These are phyloP conservation scores for Aspergillus fischeri DNA, from an alignment of 2,329 filamentous ascomycete genomes.

Conservation along the genomic window DNA sequence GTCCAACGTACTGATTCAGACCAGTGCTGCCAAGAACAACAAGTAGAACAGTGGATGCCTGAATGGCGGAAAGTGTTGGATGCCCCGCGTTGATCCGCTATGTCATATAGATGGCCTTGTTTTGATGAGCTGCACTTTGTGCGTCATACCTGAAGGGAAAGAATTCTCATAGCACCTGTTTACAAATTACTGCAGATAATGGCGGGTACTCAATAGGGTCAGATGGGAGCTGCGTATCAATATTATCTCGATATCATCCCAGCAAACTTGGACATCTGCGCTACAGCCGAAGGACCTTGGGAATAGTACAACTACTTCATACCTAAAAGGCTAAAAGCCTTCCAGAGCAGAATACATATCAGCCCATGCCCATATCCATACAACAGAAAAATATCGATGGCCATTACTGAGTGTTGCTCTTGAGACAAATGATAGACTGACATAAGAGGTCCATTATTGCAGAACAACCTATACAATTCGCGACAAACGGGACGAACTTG, in stretches of 20 bases:
- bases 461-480: too few species aligned
- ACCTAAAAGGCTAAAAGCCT: too few species aligned
- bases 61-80: neutral
- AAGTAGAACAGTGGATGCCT: neutral
- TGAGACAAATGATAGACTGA: too few species aligned
- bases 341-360: too few species aligned
- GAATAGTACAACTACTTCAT: too few species aligned
- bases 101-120: neutral
- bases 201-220: neutral
- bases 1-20: neutral
- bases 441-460: too few species aligned
- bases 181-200: neutral
- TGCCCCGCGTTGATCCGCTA: neutral
- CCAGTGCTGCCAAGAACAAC: neutral
- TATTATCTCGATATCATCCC: neutral
- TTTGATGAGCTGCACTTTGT: neutral
- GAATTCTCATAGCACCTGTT: neutral
- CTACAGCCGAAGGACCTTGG: neutral
- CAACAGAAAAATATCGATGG: too few species aligned
- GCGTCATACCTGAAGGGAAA: neutral
- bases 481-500: too few species aligned
- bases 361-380: too few species aligned
- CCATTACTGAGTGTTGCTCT: too few species aligned
- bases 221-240: too few species aligned
- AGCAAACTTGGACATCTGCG: neutral